Evolutionary conservation across 768 basidiomycete species (phyloP), one percentile per base, ranked within the genome.

Genomic region (Suillus clintonianus): DNA sequence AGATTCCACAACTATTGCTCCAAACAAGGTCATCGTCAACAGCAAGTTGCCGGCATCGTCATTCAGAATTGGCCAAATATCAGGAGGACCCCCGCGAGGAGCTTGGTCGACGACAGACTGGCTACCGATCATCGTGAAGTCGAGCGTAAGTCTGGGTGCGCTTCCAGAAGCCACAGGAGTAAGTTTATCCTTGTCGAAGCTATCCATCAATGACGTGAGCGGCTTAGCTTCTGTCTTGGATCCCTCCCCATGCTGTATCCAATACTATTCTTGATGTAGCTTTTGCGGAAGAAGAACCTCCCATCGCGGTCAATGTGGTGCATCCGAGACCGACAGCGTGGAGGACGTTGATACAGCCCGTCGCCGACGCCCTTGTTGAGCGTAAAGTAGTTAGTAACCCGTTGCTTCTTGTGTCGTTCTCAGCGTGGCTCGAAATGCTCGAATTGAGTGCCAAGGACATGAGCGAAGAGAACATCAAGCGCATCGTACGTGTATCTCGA

Each of bases 61-160:
- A 2, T 70, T 84, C 34, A 74, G 85, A 3, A 78, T 83, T 11
- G 85, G 83, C 0, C 84, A 86, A 62, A 70, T 84, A 8, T 73
- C 72, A 32, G 83, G 83, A 17, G 80, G 80, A 27, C 63, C 61
- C 0, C 69, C 69, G 1, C 74, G 73, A 10, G 83, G 83, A 22
- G 76, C 77, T 0, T 84, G 83, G 83, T 76, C 75, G 4, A 72
- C 75, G 4, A 77, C 71, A 0, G 82, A 84, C 54, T 85, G 84
- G 84, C 67, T 84, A 34, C 82, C 84, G 17, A 74, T 77, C 42
- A 69, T 84, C 4, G 73, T 81, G 17, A 73, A 78, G 59, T 75
- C 77, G 0, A 76, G 76, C 53, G n/a, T 74, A 30, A 51, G 59
- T 41, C 50, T 76, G 10, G 72, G 69, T 8, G 64, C 30, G 32